Evolutionary conservation across 2,329 filamentous ascomycete genomes (phyloP), one percentile per base, ranked within the genome.

Genomic region (Apiospora kogelbergensis): DNA sequence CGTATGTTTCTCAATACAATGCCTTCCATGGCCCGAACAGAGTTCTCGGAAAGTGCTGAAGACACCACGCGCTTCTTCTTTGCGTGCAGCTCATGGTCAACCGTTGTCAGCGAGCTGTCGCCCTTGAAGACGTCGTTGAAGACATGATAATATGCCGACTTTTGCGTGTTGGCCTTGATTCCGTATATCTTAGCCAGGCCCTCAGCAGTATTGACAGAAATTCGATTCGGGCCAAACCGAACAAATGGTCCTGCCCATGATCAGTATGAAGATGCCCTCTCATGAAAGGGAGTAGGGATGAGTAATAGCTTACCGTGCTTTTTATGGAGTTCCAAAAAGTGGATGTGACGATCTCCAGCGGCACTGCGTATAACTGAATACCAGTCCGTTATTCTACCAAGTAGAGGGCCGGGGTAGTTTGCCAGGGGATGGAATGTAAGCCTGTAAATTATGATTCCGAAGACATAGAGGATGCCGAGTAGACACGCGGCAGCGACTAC

Each of bases 211-310:
- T 96, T 95, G 81, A 96, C 88, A 0, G 90, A 93, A 48, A 97
- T 81, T 69, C 88, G 89, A 79, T 94, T 93, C 53, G 93, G 93
- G 0, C 91, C 92, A 72, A 91, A 92, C 41, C 93, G 91, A n/a
- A 95, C 91, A 66, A 89, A 79, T 20, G 84, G 82, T 73, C 88
- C 92, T 26, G 24, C 20, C 2, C 17, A 41, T n/a, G 1, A 26
- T 57, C 7, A 17, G 6, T 6, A 26, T 26, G 11, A 15, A 10
- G 15, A 30, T 30, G 33, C 33, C 4, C 33, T 33, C 33, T 33
- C 33, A 57, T 57, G 22, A 1, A 33, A 7, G 33, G 3, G 33
- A 7, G 7, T 24, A 24, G 6, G 2, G 13, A 24, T n/a, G 5
- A 26, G 6, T 11, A 26, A 57, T 7, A 9, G n/a, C 48, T 26